Base-by-base conservation (phyloP, 2,329 filamentous ascomycete species). In the Ceratocystis eucalypticola region DNA sequence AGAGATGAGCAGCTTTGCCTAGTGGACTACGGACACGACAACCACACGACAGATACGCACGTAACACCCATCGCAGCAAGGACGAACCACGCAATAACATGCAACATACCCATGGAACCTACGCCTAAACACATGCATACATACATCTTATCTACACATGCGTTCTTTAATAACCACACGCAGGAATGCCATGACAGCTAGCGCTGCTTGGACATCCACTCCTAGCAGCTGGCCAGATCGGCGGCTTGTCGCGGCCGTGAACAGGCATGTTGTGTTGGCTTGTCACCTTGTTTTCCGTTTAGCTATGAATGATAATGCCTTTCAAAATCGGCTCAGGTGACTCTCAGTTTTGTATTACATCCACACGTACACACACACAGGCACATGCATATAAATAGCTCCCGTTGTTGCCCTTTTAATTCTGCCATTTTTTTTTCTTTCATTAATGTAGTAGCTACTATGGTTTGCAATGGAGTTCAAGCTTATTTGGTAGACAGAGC, bases 401-500 rank as follows among this genome's bases (percentile, higher is more conserved):
- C 12, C 17, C 2, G 5, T 5, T 59, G n/a, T 30, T 59, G n/a
- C 33, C 2, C 10, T 30, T 33, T 25, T 59, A 59, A 8, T 33
- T 8, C 5, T 3, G 15, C 28, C 53, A 10, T 30, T 57, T 64
- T 64, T 64, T 64, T 53, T 64, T 25, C 10, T 48, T 48, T 64
- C 30, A 22, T 57, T 64, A 37, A 55, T 50, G 28, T 25, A 20
- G 17, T 53, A 64, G 22, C 17, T 28, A 28, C 41, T 28, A 61
- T 12, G 61, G 30, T 50, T 59, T 63, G 44, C 33, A 20, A 33
- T 48, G 8, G 8, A 25, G 10, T 28, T 46, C 48, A 8, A 46
- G 71, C 76, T 81, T 80, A 87, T 80, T 86, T 86, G 78, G 83
- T 86, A 78, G 92, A 96, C 76, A 99, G 86, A 72, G 93, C 93